Conservation (phyloP, 441 rosid genomes). For the Biscutella laevigata region DNA sequence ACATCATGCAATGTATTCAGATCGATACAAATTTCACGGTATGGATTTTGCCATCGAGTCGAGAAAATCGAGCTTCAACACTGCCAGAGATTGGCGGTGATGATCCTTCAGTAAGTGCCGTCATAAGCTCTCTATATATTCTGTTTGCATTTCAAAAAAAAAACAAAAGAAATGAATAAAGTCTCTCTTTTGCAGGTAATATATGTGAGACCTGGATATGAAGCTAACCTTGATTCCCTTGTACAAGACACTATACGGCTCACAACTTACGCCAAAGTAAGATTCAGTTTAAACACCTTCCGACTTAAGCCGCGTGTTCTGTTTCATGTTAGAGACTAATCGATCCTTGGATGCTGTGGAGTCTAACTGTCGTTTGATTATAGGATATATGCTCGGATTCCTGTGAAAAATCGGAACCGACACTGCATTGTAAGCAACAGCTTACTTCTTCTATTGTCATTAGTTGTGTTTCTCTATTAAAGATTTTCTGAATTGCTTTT, state of each 20-base stretch:
- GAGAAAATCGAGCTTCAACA: constrained; percentile 20
- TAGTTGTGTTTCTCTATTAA: not conserved
- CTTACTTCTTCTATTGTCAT: no score
- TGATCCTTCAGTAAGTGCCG: constrained; percentile 61
- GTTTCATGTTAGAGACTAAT: not conserved
- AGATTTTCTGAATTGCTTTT: constrained; percentile 3
- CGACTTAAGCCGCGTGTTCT: not conserved
- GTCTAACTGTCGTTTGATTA: not conserved
- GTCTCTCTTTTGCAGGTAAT: constrained; percentile 45
- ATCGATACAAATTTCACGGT: constrained; percentile 60
- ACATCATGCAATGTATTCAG: constrained; percentile 29
- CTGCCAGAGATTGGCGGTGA: constrained; percentile 68
- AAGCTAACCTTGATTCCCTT: constrained; percentile 67
- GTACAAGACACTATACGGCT: constrained; percentile 69
- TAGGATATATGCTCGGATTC: constrained; percentile 72
- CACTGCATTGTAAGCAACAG: constrained; percentile 43
- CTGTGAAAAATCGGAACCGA: constrained; percentile 58
- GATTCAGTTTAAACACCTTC: not conserved
- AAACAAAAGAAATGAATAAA: not conserved
- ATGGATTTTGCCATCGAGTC: constrained; percentile 53
- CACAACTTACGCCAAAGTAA: constrained; percentile 39
- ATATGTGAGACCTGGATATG: constrained; percentile 66
- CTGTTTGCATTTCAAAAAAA: not conserved
- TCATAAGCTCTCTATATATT: not conserved
- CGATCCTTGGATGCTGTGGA: no score